Percentiles rank a stretch among this genome's conserved stretches.
phyloP scores from a whole-genome alignment of 2,329 filamentous ascomycete genomes.

The Zymoseptoria passerinii region DNA sequence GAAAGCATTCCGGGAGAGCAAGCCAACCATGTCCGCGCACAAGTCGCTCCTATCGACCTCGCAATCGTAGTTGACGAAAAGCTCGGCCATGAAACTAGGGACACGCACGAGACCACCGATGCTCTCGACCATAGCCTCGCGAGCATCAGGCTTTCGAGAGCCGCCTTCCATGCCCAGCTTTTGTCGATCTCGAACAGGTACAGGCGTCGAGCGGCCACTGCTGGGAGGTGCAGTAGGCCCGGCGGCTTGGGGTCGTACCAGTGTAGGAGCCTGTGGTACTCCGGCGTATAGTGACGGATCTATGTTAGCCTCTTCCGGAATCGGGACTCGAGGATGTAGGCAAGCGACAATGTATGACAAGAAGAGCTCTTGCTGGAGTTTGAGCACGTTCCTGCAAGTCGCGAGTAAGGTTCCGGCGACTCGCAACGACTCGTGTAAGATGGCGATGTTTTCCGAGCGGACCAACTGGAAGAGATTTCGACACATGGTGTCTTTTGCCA shows the following conservation, averaged over 20 bases:
- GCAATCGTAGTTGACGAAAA: constrained; percentile 98
- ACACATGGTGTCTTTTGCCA: constrained; percentile 90
- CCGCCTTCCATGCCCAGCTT: constrained; percentile 89
- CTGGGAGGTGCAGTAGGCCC: constrained; percentile 34
- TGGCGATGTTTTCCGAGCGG: constrained; percentile 89
- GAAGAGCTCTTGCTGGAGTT: constrained; percentile 93
- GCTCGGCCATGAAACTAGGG: constrained; percentile 86
- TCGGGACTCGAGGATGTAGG: constrained; percentile 86
- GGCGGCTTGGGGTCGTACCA: constrained; percentile 61
- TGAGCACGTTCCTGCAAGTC: constrained; percentile 82
- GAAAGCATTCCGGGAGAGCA: constrained; percentile 87
- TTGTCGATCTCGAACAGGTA: constrained; percentile 84
- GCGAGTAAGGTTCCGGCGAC: constrained; percentile 85
- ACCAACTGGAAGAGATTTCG: constrained; percentile 94
- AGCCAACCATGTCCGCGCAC: constrained; percentile 89
- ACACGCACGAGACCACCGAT: constrained; percentile 86
- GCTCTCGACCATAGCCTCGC: constrained; percentile 97
- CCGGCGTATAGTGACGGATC: constrained; percentile 87
- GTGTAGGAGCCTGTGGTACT: constrained; percentile 81
- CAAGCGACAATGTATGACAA: constrained; percentile 90
- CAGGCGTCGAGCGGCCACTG: constrained; percentile 81
- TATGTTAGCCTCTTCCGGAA: constrained; percentile 81
- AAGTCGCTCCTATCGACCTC: constrained; percentile 84
- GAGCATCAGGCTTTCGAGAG: constrained; percentile 81
- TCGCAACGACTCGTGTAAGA: constrained; percentile 83